Evolutionary conservation across 2,329 filamentous ascomycete species (phyloP).

Genomic region (Fusarium sublunatum): DNA sequence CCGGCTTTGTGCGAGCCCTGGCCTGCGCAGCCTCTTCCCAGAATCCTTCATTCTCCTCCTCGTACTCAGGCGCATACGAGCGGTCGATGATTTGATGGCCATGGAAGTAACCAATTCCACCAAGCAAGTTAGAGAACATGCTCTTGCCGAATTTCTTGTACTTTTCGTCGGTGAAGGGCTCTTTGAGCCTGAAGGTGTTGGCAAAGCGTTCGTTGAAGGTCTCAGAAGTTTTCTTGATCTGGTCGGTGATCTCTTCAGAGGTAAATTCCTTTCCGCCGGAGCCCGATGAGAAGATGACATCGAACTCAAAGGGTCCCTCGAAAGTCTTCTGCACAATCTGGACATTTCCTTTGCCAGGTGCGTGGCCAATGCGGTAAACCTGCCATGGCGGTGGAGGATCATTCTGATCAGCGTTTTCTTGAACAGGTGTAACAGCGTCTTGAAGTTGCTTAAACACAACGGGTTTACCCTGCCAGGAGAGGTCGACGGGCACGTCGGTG

Average conservation of each 20-base stretch:
- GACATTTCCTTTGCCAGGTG: constrained; percentile 77
- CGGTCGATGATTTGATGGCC: constrained; percentile 89
- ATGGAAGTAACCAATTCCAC: constrained; percentile 95
- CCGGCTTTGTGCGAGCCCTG: constrained; percentile 73
- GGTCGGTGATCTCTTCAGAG: constrained; percentile 73
- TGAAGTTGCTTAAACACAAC: constrained; percentile 67
- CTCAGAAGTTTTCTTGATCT: constrained; percentile 73
- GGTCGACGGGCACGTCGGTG: constrained; percentile 71
- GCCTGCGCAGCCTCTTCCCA: constrained; percentile 92
- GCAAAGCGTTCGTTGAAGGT: constrained; percentile 81
- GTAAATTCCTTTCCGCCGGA: constrained; percentile 69
- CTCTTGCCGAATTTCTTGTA: constrained; percentile 85
- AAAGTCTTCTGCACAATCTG: constrained; percentile 94
- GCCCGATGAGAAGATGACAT: constrained; percentile 86
- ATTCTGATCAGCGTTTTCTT: constrained; percentile 63
- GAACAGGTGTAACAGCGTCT: constrained; percentile 60
- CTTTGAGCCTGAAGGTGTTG: constrained; percentile 72
- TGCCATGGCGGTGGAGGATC: constrained; percentile 87
- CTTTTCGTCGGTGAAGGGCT: constrained; percentile 78
- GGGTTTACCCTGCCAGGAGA: constrained; percentile 86
- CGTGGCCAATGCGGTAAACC: constrained; percentile 81
- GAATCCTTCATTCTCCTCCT: constrained; percentile 94
- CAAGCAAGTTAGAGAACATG: constrained; percentile 93
- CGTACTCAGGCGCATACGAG: constrained; percentile 91
- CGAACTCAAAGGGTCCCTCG: constrained; percentile 90